phyloP scores from a whole-genome alignment of 768 basidiomycete species.

The Tulasnella sp. region DNA sequence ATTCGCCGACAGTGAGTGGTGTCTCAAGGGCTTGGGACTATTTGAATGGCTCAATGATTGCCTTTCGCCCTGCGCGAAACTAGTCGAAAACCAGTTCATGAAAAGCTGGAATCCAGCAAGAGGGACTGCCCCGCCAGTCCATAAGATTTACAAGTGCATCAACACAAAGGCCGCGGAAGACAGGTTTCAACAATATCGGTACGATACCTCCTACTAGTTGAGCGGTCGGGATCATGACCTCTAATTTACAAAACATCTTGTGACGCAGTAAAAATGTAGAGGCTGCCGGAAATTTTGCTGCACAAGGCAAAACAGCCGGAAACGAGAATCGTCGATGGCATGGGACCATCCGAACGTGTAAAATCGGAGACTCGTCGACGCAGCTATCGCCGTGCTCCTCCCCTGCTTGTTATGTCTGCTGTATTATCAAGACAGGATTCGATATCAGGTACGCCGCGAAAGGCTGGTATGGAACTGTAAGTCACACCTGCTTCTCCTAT shows the following conservation, averaged over 20 bases:
- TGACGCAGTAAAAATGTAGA: background rate
- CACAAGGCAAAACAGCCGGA: background rate
- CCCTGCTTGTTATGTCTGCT: background rate
- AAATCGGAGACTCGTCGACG: background rate
- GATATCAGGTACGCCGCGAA: slow-evolving; percentile 14
- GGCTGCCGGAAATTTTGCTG: background rate
- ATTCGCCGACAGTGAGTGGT: slow-evolving; percentile 16
- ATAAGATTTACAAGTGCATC: slow-evolving; percentile 16
- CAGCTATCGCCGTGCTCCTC: slow-evolving; percentile 4
- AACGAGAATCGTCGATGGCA: slow-evolving; percentile 23
- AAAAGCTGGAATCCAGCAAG: background rate
- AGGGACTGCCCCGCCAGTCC: background rate
- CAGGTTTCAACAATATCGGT: slow-evolving; percentile 8
- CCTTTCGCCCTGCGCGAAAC: background rate
- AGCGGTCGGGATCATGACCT: too few species aligned
- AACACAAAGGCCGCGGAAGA: background rate
- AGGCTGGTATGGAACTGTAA: slow-evolving; percentile 11
- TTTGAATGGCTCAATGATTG: background rate
- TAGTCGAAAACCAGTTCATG: slow-evolving; percentile 11
- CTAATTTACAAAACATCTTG: background rate
- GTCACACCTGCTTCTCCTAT: background rate
- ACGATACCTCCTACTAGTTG: background rate
- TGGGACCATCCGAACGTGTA: slow-evolving; percentile 9
- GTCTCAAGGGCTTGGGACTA: background rate
- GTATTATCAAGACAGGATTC: slow-evolving; percentile 10